Conservation (phyloP, 331 rosid genomes). For the Rhamnella rubrinervis region DNA sequence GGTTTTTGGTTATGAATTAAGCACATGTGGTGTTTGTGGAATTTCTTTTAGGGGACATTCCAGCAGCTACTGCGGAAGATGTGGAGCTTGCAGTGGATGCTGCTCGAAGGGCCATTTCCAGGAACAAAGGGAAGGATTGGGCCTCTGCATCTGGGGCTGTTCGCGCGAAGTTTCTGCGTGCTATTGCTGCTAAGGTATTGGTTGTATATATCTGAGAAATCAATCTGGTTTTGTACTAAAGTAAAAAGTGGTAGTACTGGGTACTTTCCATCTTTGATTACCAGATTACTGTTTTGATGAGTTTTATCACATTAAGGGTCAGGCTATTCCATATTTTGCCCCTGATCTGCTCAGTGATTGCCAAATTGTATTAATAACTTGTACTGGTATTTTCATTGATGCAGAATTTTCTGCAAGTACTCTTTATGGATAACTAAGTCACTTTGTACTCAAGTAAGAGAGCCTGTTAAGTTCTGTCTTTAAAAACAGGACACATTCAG, state of each 20-base stretch:
- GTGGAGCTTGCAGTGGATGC: constrained; percentile 85
- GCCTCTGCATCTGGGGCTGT: constrained; percentile 70
- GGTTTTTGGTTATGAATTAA: background rate
- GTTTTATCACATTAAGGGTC: too few species aligned
- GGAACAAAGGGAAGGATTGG: constrained; percentile 82
- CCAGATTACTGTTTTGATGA: too few species aligned
- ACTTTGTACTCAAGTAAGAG: too few species aligned
- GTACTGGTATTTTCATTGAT: too few species aligned
- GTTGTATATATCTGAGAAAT: background rate
- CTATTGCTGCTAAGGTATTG: constrained; percentile 88
- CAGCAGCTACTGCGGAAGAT: constrained; percentile 93
- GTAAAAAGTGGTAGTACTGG: background rate
- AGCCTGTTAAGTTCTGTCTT: too few species aligned
- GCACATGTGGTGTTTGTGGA: constrained; percentile 10
- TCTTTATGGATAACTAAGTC: too few species aligned
- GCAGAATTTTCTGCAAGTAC: too few species aligned
- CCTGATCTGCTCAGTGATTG: too few species aligned
- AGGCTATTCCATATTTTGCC: too few species aligned
- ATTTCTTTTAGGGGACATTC: constrained; percentile 60
- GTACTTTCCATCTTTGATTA: background rate
- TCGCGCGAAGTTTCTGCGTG: constrained; percentile 85
- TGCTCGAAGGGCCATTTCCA: constrained; percentile 67
- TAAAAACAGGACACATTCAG: too few species aligned
- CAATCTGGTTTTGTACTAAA: background rate
- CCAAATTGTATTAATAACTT: too few species aligned